These are phyloP conservation scores for Diaporthe sp. DNA, from an alignment of 2,329 filamentous ascomycete genomes.

Conservation along the genomic window DNA sequence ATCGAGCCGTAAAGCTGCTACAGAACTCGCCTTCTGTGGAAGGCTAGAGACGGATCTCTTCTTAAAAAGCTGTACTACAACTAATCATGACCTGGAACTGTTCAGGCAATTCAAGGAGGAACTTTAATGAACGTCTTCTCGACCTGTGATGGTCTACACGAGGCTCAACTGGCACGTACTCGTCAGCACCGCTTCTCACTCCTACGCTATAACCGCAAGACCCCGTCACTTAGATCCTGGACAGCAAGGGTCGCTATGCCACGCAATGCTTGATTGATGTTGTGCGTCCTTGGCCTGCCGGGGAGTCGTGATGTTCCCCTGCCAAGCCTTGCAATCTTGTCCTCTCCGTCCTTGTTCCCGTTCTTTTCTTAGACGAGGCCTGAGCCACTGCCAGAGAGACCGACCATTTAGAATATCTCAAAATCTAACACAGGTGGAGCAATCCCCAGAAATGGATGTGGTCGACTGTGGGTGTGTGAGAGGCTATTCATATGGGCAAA, in stretches of 20 bases:
- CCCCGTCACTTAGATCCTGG: not conserved
- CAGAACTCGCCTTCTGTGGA: too few relatives aligned
- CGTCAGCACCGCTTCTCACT: not conserved
- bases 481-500: not conserved
- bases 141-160: not conserved
- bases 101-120: not conserved
- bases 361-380: not conserved
- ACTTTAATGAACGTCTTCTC: not conserved
- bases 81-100: not conserved
- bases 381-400: not conserved
- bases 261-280: slow-evolving; percentile 1
- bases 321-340: slow-evolving; percentile 9
- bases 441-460: too few relatives aligned
- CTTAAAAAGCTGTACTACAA: not conserved
- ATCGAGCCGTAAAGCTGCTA: too few relatives aligned
- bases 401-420: not conserved
- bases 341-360: not conserved
- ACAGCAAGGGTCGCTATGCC: not conserved
- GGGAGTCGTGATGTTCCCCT: not conserved
- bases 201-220: not conserved
- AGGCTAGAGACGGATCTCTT: too few relatives aligned
- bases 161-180: not conserved
- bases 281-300: not conserved
- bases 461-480: not conserved
- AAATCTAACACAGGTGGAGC: not conserved